These are phyloP conservation scores for Epichloe scottii DNA, from an alignment of 2,329 filamentous ascomycete species.

Conservation along the genomic window DNA sequence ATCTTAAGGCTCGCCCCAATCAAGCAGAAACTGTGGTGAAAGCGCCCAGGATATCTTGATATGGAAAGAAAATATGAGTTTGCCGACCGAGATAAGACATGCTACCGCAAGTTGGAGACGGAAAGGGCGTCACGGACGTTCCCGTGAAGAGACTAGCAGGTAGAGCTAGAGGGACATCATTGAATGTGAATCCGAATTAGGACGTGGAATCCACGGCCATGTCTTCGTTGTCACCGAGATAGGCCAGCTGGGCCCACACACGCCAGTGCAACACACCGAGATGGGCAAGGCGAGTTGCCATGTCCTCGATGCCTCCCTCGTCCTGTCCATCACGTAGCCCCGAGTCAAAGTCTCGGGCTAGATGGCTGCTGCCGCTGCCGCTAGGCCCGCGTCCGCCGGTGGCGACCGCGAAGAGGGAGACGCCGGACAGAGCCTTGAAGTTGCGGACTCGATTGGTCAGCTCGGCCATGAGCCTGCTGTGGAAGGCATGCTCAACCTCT, in stretches of 20 bases:
- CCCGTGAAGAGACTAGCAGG: no score
- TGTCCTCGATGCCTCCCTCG: constrained; percentile 46
- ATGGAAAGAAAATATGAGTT: background rate
- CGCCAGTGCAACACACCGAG: constrained; percentile 81
- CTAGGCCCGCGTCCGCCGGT: constrained; percentile 36
- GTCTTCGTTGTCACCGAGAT: constrained; percentile 33
- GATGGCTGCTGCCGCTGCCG: constrained; percentile 23
- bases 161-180: background rate
- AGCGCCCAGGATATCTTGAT: background rate
- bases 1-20: background rate
- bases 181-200: background rate
- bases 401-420: constrained; percentile 41
- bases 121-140: no score
- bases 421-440: constrained; percentile 38
- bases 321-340: constrained; percentile 32
- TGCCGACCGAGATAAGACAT: no score
- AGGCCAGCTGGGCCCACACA: constrained; percentile 70
- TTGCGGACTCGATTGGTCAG: constrained; percentile 37
- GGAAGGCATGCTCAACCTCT: constrained; percentile 37
- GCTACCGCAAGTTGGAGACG: no score
- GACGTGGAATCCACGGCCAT: constrained; percentile 18
- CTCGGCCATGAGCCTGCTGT: constrained; percentile 34
- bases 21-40: background rate
- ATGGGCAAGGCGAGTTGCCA: constrained; percentile 70
- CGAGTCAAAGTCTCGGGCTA: constrained; percentile 20